phyloP scores from a whole-genome alignment of 2,329 filamentous ascomycete species.

The Colletotrichum horii region DNA sequence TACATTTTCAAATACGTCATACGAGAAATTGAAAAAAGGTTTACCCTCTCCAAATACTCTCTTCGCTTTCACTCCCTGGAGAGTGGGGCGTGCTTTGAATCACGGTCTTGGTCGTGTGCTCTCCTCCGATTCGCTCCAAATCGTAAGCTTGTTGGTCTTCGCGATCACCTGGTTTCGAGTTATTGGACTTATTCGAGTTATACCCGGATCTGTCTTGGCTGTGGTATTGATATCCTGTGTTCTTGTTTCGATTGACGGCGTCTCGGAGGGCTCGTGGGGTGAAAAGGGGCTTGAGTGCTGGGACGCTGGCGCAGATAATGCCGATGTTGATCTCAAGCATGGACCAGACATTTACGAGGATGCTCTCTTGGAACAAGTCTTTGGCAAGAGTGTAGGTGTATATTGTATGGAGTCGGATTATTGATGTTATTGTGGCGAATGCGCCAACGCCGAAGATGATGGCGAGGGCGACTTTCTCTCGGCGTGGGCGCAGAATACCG shows the following conservation, averaged over 20 bases:
- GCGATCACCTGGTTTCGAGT: background rate
- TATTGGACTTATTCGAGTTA: background rate
- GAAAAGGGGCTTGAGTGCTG: conserved; percentile 55
- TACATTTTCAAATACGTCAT: background rate
- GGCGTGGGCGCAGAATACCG: conserved; percentile 49
- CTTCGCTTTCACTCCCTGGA: background rate
- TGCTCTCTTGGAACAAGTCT: conserved; percentile 39
- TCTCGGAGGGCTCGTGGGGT: conserved; percentile 28
- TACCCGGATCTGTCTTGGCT: background rate
- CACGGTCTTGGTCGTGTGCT: background rate
- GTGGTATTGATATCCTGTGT: background rate
- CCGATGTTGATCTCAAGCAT: conserved; percentile 54
- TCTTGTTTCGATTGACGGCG: background rate
- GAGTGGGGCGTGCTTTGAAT: background rate
- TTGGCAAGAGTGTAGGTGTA: conserved; percentile 38
- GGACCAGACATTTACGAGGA: conserved; percentile 47
- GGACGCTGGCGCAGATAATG: conserved; percentile 54
- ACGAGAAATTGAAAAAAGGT: background rate
- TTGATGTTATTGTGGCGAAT: conserved; percentile 40
- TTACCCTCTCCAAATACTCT: conserved; percentile 2
- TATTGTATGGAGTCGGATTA: conserved; percentile 44
- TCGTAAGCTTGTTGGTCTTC: background rate
- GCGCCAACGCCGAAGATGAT: conserved; percentile 44
- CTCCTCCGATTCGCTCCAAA: background rate
- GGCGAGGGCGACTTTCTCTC: conserved; percentile 55